A percentile compares a stretch with the other conserved stretches of the same genome.
phyloP scores from a whole-genome alignment of 306 rosid genomes.

The barrel medic (Medicago truncatula) region DNA sequence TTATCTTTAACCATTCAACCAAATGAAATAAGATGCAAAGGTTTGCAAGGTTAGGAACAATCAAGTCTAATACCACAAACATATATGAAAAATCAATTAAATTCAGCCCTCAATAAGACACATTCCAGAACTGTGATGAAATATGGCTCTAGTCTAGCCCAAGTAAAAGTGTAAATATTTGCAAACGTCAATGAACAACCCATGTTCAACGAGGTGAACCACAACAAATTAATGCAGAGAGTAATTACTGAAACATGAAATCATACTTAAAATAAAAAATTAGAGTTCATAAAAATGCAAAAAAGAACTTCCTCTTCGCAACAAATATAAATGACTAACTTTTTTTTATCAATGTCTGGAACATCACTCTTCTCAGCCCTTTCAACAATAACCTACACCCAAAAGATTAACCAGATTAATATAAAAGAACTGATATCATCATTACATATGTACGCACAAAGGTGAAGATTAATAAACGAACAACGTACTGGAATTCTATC shows the following conservation, averaged over 20 bases:
- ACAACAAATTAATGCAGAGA: not conserved
- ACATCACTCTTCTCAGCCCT: conserved; percentile 85
- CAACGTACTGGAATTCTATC: conserved; percentile 80
- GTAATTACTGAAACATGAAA: not conserved
- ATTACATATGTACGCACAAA: not conserved
- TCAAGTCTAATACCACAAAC: not conserved
- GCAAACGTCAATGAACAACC: not conserved
- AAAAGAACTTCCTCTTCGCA: not conserved
- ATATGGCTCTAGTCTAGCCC: not conserved
- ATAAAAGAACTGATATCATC: conserved; percentile 2
- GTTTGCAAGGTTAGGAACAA: conserved; percentile 28
- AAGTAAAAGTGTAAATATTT: conserved; percentile 3
- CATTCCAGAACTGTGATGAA: conserved; percentile 1
- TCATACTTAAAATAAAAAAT: not conserved
- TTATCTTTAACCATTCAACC: not conserved
- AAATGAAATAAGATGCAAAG: not conserved
- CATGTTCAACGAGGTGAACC: conserved; percentile 3
- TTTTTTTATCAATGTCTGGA: conserved; percentile 92
- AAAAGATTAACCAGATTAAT: conserved; percentile 32
- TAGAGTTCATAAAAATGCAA: conserved; percentile 12
- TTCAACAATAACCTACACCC: conserved; percentile 81
- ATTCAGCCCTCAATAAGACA: not conserved
- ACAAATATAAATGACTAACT: not conserved
- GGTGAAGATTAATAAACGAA: not conserved
- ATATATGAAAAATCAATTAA: conserved; percentile 4